These are phyloP conservation scores for Suillus sp. DNA, from an alignment of 768 basidiomycete genomes.

Conservation along the genomic window DNA sequence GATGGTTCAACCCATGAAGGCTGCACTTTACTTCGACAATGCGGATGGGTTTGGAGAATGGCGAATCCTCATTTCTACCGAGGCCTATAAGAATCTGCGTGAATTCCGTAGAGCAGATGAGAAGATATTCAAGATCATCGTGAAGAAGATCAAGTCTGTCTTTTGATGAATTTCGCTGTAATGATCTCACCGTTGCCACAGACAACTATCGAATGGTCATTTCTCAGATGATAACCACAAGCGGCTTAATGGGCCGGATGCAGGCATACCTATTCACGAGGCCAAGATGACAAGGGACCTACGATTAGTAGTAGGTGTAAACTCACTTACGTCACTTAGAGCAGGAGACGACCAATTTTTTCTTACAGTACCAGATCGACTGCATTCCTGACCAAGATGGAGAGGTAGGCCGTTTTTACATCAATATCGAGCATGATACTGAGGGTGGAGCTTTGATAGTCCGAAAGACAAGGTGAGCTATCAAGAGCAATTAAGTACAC, in stretches of 20 bases:
- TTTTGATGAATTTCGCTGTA: not conserved
- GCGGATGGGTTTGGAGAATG: conserved; percentile 65
- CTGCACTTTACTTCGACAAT: conserved; percentile 61
- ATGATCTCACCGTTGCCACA: conserved; percentile 25
- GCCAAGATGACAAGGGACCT: conserved; percentile 64
- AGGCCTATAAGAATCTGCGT: conserved; percentile 52
- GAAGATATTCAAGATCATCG: conserved; percentile 51
- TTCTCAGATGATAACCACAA: conserved; percentile 74
- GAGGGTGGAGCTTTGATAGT: conserved; percentile 26
- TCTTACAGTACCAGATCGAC: conserved; percentile 50
- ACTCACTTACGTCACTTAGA: not conserved
- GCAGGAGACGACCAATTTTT: not conserved
- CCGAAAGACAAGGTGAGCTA: conserved; percentile 40
- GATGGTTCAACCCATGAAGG: conserved; percentile 57
- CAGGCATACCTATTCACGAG: conserved; percentile 62
- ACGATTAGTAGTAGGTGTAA: conserved; percentile 47
- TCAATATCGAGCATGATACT: not conserved
- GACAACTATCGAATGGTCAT: conserved; percentile 69
- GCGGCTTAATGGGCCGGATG: conserved; percentile 45
- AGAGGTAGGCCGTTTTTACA: conserved; percentile 24
- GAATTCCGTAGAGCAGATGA: conserved; percentile 46
- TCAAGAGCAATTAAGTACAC: not conserved
- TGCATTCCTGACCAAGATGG: conserved; percentile 42
- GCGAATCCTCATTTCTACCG: conserved; percentile 56
- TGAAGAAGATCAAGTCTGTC: conserved; percentile 70